These are phyloP conservation scores for Brassica rapa DNA, from an alignment of 345 rosid species.

Conservation along the genomic window DNA sequence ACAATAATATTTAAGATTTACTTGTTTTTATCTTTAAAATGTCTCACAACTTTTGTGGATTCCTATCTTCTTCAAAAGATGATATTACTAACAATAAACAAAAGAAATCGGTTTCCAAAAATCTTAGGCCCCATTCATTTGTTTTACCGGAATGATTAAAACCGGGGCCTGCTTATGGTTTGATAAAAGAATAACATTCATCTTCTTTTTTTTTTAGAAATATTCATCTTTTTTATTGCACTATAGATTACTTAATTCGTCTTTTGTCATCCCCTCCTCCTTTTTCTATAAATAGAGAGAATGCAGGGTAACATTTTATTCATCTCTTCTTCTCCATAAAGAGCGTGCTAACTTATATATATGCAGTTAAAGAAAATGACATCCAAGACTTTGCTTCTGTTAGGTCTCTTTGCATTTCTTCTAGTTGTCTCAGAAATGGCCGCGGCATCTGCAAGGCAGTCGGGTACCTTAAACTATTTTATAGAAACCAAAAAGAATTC, in stretches of 20 bases:
- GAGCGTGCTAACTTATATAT: neutral
- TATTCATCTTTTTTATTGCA: neutral
- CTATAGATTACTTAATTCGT: neutral
- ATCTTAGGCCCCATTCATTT: too few species aligned
- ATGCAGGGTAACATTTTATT: neutral
- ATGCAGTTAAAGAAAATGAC: slow-evolving; percentile 3
- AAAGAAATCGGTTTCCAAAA: too few species aligned
- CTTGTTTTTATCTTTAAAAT: too few species aligned
- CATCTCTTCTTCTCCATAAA: neutral
- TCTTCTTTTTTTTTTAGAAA: neutral
- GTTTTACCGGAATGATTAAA: too few species aligned
- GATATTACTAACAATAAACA: too few species aligned
- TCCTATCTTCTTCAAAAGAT: too few species aligned
- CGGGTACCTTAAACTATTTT: slow-evolving; percentile 4
- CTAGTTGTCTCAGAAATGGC: slow-evolving; percentile 19
- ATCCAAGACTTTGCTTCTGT: slow-evolving; percentile 23
- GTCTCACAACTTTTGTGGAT: too few species aligned
- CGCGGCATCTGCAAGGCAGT: neutral
- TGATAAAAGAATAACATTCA: too few species aligned
- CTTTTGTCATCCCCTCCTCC: neutral
- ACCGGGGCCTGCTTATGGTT: too few species aligned
- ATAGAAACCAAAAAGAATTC: neutral
- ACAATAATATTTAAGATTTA: too few species aligned
- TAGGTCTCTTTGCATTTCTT: slow-evolving; percentile 26
- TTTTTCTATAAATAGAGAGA: neutral